A percentile compares a stretch with the other conserved stretches of the same genome.
These are phyloP conservation scores for Closterium sp. DNA, from an alignment of 139 green algal genomes.

Conservation along the genomic window DNA sequence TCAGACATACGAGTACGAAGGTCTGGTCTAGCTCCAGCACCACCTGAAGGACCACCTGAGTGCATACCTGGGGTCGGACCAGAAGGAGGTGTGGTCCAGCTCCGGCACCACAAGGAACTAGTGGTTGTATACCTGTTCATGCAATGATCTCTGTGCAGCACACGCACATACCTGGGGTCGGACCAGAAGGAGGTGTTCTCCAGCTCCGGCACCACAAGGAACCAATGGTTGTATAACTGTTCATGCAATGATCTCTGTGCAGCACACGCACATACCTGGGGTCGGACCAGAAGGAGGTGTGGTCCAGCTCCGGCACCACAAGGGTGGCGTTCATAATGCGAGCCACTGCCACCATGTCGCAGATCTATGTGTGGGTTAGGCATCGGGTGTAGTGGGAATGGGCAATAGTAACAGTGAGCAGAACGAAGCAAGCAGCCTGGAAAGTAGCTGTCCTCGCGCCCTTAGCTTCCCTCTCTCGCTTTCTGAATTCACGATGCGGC, in stretches of 20 bases:
- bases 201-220: no score
- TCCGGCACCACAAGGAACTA: background rate
- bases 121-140: background rate
- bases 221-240: background rate
- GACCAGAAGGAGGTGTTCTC: no score
- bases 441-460: no score
- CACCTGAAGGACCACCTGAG: background rate
- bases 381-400: no score
- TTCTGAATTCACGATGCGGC: no score
- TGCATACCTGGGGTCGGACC: conserved; percentile 18
- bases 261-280: conserved; percentile 4
- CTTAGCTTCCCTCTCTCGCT: no score
- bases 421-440: no score
- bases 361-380: conserved; percentile 22
- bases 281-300: conserved; percentile 46
- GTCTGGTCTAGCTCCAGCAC: no score
- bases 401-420: no score
- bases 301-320: conserved; percentile 40
- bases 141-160: background rate
- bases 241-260: no score
- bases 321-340: conserved; percentile 45
- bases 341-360: conserved; percentile 48
- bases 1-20: background rate
- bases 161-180: background rate
- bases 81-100: conserved; percentile 44